A percentile compares a stretch with the other conserved stretches of the same genome.
phyloP scores from a whole-genome alignment of 2,329 filamentous ascomycete species.

The Botrytis galanthina region DNA sequence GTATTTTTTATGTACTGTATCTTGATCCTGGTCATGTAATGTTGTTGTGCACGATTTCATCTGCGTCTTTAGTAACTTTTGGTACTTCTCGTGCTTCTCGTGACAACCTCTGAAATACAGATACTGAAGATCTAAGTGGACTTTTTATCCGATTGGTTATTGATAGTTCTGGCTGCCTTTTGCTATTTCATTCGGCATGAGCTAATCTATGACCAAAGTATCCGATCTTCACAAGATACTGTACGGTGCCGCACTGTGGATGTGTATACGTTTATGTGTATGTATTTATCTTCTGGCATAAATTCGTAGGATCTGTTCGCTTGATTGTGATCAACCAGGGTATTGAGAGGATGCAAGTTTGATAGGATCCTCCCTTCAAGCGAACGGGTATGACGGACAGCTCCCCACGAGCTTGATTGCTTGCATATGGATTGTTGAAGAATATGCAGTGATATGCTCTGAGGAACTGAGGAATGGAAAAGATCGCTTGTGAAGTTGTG shows the following conservation, averaged over 20 bases:
- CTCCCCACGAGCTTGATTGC: constrained; percentile 19
- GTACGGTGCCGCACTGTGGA: not conserved
- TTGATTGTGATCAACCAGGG: constrained; percentile 11
- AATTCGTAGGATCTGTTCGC: not conserved
- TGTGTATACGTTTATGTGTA: not conserved
- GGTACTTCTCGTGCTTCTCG: not conserved
- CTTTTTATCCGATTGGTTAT: not conserved
- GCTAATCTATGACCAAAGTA: not conserved
- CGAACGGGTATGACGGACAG: constrained; percentile 22
- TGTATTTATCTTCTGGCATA: not conserved
- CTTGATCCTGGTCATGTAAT: constrained; percentile 10
- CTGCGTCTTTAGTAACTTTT: constrained; percentile 7
- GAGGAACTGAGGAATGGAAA: not conserved
- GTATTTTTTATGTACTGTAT: not conserved
- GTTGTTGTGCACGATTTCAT: constrained; percentile 9
- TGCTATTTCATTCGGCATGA: not conserved
- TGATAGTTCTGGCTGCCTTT: not conserved
- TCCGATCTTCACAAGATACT: not conserved
- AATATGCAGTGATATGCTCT: constrained; percentile 16
- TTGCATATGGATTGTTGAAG: constrained; percentile 17
- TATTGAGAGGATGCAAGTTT: not conserved
- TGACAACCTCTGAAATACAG: not conserved
- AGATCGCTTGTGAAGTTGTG: not conserved
- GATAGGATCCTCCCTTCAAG: constrained; percentile 14
- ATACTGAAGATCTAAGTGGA: not conserved